Conservation (phyloP, 345 rosid species). For the Eucalyptus pauciflora region DNA sequence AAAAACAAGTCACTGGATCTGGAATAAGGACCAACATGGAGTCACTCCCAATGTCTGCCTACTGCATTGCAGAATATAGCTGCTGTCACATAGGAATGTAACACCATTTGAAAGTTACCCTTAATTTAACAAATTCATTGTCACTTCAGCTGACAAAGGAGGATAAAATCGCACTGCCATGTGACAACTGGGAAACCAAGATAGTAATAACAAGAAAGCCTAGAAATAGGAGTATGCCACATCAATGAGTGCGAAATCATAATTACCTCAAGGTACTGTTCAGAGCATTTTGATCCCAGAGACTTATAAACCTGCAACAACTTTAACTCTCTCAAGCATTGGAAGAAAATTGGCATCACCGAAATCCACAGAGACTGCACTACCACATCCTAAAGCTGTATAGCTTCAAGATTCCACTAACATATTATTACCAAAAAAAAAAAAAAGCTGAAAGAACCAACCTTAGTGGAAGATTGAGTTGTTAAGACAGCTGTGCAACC, state of each 20-base stretch:
- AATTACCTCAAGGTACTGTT: conserved; percentile 60
- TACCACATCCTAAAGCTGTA: background rate
- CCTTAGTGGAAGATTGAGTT: conserved; percentile 94
- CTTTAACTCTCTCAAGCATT: background rate
- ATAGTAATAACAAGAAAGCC: background rate
- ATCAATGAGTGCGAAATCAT: background rate
- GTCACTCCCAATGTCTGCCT: conserved; percentile 68
- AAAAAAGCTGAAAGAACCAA: background rate
- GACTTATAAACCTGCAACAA: conserved; percentile 65
- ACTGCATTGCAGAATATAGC: conserved; percentile 16
- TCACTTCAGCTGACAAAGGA: background rate
- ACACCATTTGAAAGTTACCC: background rate
- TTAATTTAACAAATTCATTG: background rate
- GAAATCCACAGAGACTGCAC: background rate
- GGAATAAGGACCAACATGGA: conserved; percentile 70
- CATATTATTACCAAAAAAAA: background rate
- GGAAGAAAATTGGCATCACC: background rate
- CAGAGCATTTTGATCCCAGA: conserved; percentile 56
- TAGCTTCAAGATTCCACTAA: background rate
- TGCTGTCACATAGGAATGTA: background rate
- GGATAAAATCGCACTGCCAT: background rate
- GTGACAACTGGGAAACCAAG: background rate
- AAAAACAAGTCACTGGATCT: conserved; percentile 91
- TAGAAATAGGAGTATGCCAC: background rate
- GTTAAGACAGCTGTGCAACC: conserved; percentile 71